Evolutionary conservation across 345 rosid species (phyloP).

Genomic region (Euphorbia peplus): DNA sequence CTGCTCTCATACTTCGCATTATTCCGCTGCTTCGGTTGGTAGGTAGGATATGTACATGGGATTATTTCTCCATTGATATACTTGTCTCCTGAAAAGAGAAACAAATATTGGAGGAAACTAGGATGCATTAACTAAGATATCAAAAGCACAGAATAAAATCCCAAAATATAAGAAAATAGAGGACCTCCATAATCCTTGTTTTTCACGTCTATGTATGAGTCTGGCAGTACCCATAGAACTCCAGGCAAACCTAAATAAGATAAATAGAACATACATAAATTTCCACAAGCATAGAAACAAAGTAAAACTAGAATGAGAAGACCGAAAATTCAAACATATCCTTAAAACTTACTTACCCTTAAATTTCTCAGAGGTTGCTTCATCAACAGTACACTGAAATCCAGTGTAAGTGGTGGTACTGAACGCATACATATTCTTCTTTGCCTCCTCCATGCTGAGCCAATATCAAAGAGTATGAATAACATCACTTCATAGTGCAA

Average conservation of each 20-base stretch:
- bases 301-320: not conserved
- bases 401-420: constrained; percentile 55
- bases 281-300: not conserved
- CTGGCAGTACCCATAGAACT: constrained; percentile 95
- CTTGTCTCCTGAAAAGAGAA: constrained; percentile 59
- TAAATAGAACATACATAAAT: not conserved
- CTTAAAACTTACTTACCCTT: constrained; percentile 5
- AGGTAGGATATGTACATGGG: constrained; percentile 88
- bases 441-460: constrained; percentile 78
- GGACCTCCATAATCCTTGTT: constrained; percentile 98
- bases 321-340: not conserved
- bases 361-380: constrained; percentile 21
- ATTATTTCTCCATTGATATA: constrained; percentile 91
- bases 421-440: constrained; percentile 93
- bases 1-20: constrained; percentile 53
- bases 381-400: constrained; percentile 48
- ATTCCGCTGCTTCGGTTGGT: constrained; percentile 77
- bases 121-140: not conserved
- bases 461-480: not conserved
- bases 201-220: constrained; percentile 91
- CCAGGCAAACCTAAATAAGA: constrained; percentile 81
- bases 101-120: not conserved
- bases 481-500: not conserved
- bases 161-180: not conserved
- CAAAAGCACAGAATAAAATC: not conserved